Conservation (phyloP, 495 filamentous ascomycete genomes). For the Penicillium malachiteum region DNA sequence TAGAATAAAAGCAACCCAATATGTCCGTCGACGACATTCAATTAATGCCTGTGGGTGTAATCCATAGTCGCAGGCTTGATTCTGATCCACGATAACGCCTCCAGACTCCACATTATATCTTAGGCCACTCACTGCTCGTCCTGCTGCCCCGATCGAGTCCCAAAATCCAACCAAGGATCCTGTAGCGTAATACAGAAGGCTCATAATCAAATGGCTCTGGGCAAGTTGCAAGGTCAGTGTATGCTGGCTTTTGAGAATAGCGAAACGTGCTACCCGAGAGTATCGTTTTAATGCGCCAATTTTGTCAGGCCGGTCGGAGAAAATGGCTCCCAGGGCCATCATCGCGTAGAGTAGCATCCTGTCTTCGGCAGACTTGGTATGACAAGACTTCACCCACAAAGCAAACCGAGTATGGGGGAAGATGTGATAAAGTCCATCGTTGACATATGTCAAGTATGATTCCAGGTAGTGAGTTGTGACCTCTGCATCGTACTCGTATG, state of each 20-base stretch:
- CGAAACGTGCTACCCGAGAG: constrained; percentile 58
- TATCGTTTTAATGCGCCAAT: constrained; percentile 48
- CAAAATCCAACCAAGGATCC: constrained; percentile 53
- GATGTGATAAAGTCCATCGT: constrained; percentile 53
- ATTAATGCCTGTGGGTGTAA: constrained; percentile 56
- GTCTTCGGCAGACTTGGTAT: constrained; percentile 59
- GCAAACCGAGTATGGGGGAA: constrained; percentile 55
- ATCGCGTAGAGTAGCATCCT: constrained; percentile 69
- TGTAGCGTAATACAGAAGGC: constrained; percentile 62
- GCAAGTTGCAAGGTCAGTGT: constrained; percentile 57
- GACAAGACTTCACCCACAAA: constrained; percentile 52
- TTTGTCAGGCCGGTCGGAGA: constrained; percentile 54
- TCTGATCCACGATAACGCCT: constrained; percentile 45
- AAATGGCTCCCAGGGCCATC: constrained; percentile 57
- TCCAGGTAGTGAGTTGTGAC: constrained; percentile 51
- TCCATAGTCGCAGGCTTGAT: constrained; percentile 52
- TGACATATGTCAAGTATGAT: constrained; percentile 54
- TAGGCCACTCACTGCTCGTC: constrained; percentile 56
- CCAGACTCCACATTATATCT: constrained; percentile 62
- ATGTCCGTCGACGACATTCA: constrained; percentile 65
- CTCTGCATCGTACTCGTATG: constrained; percentile 54
- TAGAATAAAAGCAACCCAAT: constrained; percentile 64
- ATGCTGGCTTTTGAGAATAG: constrained; percentile 49
- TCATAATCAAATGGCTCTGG: constrained; percentile 61
- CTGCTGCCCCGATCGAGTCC: constrained; percentile 59